These are phyloP conservation scores for Jamesozyma rosinii DNA, from an alignment of 805 yeast genomes.

Conservation along the genomic window DNA sequence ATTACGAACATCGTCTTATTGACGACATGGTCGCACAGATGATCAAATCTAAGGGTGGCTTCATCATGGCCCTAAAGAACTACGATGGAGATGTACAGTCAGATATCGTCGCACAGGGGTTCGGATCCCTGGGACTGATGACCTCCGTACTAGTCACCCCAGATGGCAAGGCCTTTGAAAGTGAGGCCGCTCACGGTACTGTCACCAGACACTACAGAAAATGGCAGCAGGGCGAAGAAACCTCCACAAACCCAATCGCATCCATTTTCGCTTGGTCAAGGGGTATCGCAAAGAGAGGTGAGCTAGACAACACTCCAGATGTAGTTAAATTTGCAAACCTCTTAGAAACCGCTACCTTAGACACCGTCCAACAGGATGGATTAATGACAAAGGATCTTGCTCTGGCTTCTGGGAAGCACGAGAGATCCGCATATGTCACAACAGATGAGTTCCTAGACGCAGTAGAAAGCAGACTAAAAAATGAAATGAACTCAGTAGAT, in stretches of 20 bases:
- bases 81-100: conserved; percentile 83
- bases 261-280: conserved; percentile 83
- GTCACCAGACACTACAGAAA: conserved; percentile 81
- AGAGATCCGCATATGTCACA: conserved; percentile 55
- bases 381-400: conserved; percentile 81
- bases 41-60: conserved; percentile 79
- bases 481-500: conserved; percentile 23
- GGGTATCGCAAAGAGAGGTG: conserved; percentile 75
- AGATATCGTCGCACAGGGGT: conserved; percentile 81
- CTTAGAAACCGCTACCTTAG: conserved; percentile 59
- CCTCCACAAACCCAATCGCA: conserved; percentile 79
- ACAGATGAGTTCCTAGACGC: conserved; percentile 73
- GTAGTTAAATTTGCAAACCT: conserved; percentile 57
- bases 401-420: conserved; percentile 54
- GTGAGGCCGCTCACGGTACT: conserved; percentile 84
- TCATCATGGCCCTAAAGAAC: conserved; percentile 70
- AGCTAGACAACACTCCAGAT: conserved; percentile 60
- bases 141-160: conserved; percentile 76
- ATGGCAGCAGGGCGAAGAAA: conserved; percentile 72
- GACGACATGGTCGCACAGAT: conserved; percentile 88
- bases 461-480: conserved; percentile 51
- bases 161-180: conserved; percentile 77
- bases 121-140: conserved; percentile 78
- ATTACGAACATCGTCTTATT: conserved; percentile 73
- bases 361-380: conserved; percentile 65